phyloP scores from a whole-genome alignment of 176 grass and related monocot genomes.

The Oryza officinalis region DNA sequence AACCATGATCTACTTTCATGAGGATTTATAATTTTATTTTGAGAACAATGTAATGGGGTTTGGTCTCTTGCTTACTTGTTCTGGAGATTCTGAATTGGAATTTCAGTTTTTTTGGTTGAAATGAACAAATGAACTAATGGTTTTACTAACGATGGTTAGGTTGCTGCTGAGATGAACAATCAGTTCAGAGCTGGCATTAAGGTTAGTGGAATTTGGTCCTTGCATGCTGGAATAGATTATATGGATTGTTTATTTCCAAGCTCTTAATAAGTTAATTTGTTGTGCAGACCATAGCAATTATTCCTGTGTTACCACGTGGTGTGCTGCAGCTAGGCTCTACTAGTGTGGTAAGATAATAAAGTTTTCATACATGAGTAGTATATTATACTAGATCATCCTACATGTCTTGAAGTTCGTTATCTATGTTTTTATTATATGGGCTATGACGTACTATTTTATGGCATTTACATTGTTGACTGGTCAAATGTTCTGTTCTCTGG shows the following conservation, averaged over 20 bases:
- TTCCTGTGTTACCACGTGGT: constrained; percentile 78
- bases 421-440: constrained; percentile 23
- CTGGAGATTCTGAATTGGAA: constrained; percentile 1
- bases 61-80: constrained; percentile 29
- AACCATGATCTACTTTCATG: constrained; percentile 1
- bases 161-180: constrained; percentile 61
- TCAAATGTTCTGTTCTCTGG: constrained; percentile 47
- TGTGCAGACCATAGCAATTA: constrained; percentile 73
- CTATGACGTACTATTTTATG: constrained; percentile 36
- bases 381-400: constrained; percentile 32
- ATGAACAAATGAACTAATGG: constrained; percentile 26
- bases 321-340: constrained; percentile 76
- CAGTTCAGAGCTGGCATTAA: constrained; percentile 66
- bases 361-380: constrained; percentile 34
- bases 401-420: constrained; percentile 37
- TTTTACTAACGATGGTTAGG: constrained; percentile 37
- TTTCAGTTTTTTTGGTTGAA: background rate
- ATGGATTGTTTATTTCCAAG: background rate
- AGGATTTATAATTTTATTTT: constrained; percentile 13
- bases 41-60: background rate
- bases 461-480: constrained; percentile 39
- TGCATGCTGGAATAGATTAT: constrained; percentile 23
- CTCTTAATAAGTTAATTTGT: constrained; percentile 35
- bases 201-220: constrained; percentile 36
- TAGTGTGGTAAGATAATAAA: constrained; percentile 56